phyloP scores from a whole-genome alignment of 2,329 filamentous ascomycete genomes.

The Paecilomyces variotii region DNA sequence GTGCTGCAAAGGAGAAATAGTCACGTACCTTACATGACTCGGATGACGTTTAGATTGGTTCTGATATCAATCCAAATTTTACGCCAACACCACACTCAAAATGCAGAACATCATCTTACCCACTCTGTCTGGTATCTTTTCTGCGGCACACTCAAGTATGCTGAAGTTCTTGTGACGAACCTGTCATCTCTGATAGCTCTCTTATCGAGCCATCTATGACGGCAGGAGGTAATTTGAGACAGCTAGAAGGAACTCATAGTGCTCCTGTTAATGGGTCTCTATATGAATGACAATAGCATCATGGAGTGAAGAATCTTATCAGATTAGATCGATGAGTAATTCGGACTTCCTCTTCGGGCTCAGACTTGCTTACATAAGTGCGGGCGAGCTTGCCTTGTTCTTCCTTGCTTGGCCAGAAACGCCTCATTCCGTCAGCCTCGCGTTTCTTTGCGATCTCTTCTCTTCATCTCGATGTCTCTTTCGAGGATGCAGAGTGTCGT shows the following conservation, averaged over 20 bases:
- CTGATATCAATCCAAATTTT: not conserved
- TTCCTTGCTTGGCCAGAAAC: not conserved
- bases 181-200: conserved; percentile 6
- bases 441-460: not conserved
- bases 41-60: not conserved
- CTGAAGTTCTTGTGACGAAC: conserved; percentile 13
- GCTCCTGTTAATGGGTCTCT: too few relatives aligned
- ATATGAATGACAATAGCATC: too few relatives aligned
- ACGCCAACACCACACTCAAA: not conserved
- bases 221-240: not conserved
- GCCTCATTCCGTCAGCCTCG: not conserved
- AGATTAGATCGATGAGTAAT: not conserved
- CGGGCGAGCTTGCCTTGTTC: not conserved
- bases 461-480: not conserved
- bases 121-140: conserved; percentile 38
- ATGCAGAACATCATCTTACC: conserved; percentile 7
- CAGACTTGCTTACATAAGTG: not conserved
- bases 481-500: not conserved
- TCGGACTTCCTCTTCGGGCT: not conserved
- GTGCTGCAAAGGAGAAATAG: too few relatives aligned
- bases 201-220: not conserved
- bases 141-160: conserved; percentile 32
- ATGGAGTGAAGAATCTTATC: not conserved
- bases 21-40: too few relatives aligned
- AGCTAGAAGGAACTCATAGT: not conserved